Evolutionary conservation across 805 yeast genomes (phyloP).

Genomic region (Candida boleticola): DNA sequence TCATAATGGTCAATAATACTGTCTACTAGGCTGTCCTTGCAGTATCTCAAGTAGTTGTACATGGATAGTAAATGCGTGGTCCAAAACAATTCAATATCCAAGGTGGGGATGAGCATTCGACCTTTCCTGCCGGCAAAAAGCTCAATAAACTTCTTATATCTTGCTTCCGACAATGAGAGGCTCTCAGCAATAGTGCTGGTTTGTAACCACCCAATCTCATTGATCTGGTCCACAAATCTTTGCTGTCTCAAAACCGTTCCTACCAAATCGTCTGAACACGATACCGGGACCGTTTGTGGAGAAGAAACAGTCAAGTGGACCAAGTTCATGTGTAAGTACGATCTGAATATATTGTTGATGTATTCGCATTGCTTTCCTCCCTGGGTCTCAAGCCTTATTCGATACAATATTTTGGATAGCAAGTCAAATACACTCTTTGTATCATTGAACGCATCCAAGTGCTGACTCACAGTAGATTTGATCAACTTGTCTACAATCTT

Average conservation of each 20-base stretch:
- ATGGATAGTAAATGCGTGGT: slow-evolving; percentile 23
- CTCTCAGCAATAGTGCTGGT: slow-evolving; percentile 12
- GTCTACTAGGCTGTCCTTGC: slow-evolving; percentile 5
- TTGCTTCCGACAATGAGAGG: slow-evolving; percentile 12
- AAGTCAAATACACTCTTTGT: neutral
- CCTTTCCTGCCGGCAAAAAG: slow-evolving; percentile 5
- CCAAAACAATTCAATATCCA: slow-evolving; percentile 28
- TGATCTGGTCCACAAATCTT: slow-evolving; percentile 20
- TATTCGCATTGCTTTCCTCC: neutral
- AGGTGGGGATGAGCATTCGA: slow-evolving; percentile 19
- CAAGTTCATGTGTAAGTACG: neutral
- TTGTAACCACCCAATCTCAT: slow-evolving; percentile 17
- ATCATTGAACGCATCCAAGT: neutral
- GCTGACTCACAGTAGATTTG: neutral
- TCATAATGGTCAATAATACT: slow-evolving; percentile 23
- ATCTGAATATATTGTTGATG: neutral
- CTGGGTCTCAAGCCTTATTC: neutral
- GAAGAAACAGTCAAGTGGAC: neutral
- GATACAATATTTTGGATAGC: neutral
- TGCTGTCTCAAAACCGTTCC: slow-evolving; percentile 23
- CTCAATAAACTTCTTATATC: slow-evolving; percentile 18
- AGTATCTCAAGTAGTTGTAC: slow-evolving; percentile 13
- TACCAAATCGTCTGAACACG: slow-evolving; percentile 21
- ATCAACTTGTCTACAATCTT: neutral
- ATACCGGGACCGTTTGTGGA: neutral